phyloP scores from a whole-genome alignment of 1,284 basidiomycete genomes.

The Cryptococcus deneoformans region DNA sequence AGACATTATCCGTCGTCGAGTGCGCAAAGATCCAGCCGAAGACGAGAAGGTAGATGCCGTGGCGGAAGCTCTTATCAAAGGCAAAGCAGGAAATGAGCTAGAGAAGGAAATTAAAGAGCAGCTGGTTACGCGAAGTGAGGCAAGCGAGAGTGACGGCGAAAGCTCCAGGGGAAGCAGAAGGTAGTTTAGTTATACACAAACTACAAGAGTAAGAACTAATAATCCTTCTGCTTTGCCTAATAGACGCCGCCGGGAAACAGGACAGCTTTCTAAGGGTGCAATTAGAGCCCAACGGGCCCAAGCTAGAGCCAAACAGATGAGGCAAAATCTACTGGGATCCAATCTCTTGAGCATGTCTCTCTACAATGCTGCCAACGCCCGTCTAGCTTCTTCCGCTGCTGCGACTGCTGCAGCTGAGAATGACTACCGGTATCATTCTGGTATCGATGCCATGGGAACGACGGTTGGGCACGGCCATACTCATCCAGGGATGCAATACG shows the following conservation, averaged over 20 bases:
- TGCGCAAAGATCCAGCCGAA: slow-evolving; percentile 44
- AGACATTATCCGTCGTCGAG: slow-evolving; percentile 44
- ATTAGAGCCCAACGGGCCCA: slow-evolving; percentile 40
- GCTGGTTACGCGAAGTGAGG: slow-evolving; percentile 21
- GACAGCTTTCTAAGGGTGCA: slow-evolving; percentile 45
- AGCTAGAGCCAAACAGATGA: slow-evolving; percentile 36
- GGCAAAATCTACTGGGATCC: slow-evolving; percentile 39
- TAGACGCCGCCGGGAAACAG: slow-evolving; percentile 33
- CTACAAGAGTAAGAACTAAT: neutral
- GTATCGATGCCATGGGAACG: neutral
- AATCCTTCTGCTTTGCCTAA: neutral
- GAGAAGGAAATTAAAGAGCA: slow-evolving; percentile 42
- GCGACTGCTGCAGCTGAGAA: neutral
- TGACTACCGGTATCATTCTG: slow-evolving; percentile 12
- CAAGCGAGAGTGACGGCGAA: slow-evolving; percentile 21
- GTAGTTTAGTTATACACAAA: slow-evolving; percentile 4
- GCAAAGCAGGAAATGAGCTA: slow-evolving; percentile 36
- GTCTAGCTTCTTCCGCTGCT: slow-evolving; percentile 4
- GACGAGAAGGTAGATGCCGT: slow-evolving; percentile 47
- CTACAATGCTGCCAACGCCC: slow-evolving; percentile 24
- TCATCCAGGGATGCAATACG: slow-evolving; percentile 16
- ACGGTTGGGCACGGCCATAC: neutral
- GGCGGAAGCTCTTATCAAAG: slow-evolving; percentile 41
- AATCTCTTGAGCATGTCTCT: slow-evolving; percentile 34
- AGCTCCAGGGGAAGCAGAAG: slow-evolving; percentile 7